These are phyloP conservation scores for Rhizopus sp. DNA, from an alignment of 371 early-diverging fungal genomes.

Conservation along the genomic window DNA sequence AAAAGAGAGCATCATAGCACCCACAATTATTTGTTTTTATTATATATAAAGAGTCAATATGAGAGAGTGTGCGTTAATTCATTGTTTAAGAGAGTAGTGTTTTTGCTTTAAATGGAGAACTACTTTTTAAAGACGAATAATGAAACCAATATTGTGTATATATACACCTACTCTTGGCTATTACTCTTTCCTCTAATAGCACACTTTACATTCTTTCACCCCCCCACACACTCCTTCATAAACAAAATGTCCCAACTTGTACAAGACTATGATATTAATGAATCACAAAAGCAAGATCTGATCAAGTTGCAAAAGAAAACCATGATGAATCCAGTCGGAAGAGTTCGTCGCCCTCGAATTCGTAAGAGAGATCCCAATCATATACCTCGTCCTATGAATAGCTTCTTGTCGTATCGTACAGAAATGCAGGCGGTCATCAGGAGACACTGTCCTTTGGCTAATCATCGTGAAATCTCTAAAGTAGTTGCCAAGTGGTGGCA, in stretches of 20 bases:
- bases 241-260: neutral
- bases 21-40: neutral
- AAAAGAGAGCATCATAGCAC: too few relatives aligned
- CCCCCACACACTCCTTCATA: conserved; percentile 15
- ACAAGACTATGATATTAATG: conserved; percentile 8
- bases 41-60: neutral
- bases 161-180: too few relatives aligned
- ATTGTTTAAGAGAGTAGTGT: neutral
- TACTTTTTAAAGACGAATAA: neutral
- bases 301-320: conserved; percentile 6
- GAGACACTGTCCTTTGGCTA: conserved; percentile 58
- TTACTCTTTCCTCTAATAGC: neutral
- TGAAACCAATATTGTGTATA: neutral
- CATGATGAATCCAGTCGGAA: conserved; percentile 1
- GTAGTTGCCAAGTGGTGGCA: conserved; percentile 74
- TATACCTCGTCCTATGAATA: conserved; percentile 58
- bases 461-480: conserved; percentile 66
- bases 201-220: conserved; percentile 9
- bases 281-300: conserved; percentile 15
- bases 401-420: conserved; percentile 66
- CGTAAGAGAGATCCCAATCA: conserved; percentile 24
- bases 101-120: neutral
- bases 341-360: conserved; percentile 22
- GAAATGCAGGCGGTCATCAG: conserved; percentile 65
- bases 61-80: neutral